Evolutionary conservation across 2,329 filamentous ascomycete species (phyloP).

Genomic region (Blastomyces percursus): DNA sequence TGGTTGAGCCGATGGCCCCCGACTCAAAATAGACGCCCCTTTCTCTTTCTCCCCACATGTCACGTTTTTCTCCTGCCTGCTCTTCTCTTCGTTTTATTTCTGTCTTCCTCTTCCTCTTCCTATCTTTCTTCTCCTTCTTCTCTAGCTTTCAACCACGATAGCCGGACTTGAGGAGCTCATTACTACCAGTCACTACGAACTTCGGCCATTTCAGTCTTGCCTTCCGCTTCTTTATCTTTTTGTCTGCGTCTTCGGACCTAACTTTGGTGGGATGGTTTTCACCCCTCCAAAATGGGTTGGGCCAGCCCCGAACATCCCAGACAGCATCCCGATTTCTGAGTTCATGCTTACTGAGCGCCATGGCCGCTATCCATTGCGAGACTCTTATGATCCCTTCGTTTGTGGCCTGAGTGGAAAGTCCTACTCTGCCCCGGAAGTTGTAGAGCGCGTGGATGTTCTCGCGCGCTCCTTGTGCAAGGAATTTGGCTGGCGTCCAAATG

Average conservation of each 20-base stretch:
- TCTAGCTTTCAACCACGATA: background rate
- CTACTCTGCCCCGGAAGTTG: conserved; percentile 53
- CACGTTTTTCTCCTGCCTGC: background rate
- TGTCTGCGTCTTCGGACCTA: background rate
- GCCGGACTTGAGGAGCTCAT: background rate
- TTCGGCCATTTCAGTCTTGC: background rate
- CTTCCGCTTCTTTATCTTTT: background rate
- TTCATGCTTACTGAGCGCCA: conserved; percentile 66
- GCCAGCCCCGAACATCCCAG: conserved; percentile 49
- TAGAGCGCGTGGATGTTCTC: conserved; percentile 54
- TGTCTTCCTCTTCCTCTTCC: no score
- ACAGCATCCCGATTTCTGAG: conserved; percentile 61
- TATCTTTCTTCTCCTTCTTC: background rate
- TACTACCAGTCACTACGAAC: background rate
- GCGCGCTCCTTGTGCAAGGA: conserved; percentile 59
- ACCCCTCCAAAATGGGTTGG: conserved; percentile 31
- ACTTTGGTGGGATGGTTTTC: conserved; percentile 35
- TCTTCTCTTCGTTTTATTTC: background rate
- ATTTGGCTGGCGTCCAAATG: conserved; percentile 58
- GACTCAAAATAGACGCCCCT: no score
- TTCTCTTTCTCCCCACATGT: background rate
- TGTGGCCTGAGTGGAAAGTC: conserved; percentile 62
- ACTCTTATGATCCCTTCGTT: conserved; percentile 60
- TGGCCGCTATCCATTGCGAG: conserved; percentile 52
- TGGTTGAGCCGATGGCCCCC: background rate